These are phyloP conservation scores for Termitomyces sp. DNA, from an alignment of 768 basidiomycete species.

Conservation along the genomic window DNA sequence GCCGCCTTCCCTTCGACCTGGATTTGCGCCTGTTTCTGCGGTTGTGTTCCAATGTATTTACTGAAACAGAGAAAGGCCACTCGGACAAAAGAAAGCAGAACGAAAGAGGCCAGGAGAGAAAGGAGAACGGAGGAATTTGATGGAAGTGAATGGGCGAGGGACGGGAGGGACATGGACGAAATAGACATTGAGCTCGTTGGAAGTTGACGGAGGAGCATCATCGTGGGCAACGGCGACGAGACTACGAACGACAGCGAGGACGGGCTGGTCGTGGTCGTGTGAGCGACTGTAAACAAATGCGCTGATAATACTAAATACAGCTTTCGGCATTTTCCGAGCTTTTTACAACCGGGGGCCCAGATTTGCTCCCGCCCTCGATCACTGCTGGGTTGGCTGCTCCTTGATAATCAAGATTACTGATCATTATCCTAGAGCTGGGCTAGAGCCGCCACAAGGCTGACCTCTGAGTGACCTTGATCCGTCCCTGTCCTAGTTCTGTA, in stretches of 20 bases:
- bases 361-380: neutral
- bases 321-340: conserved; percentile 18
- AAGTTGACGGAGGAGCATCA: conserved; percentile 23
- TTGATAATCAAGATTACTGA: neutral
- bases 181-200: conserved; percentile 19
- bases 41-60: conserved; percentile 9
- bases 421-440: neutral
- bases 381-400: no score
- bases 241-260: conserved; percentile 18
- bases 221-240: conserved; percentile 19
- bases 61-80: conserved; percentile 17
- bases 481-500: no score
- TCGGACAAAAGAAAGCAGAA: conserved; percentile 23
- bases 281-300: conserved; percentile 9
- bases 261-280: conserved; percentile 21
- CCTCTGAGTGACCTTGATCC: neutral
- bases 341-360: neutral
- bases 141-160: conserved; percentile 18
- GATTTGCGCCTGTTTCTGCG: conserved; percentile 11
- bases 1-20: conserved; percentile 17
- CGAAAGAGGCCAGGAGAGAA: conserved; percentile 25
- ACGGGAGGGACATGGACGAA: conserved; percentile 15
- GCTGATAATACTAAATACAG: conserved; percentile 16
- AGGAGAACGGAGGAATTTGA: conserved; percentile 25
- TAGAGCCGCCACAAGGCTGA: neutral